Conservation (phyloP, 2,329 filamentous ascomycete species). For the Didymella pinodella region DNA sequence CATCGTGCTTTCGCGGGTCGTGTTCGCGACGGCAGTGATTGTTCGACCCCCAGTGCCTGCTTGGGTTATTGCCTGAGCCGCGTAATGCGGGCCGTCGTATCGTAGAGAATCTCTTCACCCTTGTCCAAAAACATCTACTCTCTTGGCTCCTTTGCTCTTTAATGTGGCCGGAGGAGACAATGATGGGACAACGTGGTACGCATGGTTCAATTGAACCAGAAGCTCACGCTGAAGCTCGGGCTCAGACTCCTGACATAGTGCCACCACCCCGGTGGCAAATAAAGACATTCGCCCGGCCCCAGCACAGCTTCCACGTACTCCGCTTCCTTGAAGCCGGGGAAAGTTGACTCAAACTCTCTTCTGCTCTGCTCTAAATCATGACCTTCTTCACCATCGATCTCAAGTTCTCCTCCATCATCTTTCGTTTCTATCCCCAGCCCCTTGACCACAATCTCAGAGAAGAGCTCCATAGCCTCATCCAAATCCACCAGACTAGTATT, state of each 20-base stretch:
- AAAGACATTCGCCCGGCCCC: conserved; percentile 81
- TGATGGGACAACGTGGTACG: no score
- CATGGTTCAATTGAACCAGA: conserved; percentile 70
- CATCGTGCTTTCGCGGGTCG: no score
- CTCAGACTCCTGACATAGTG: conserved; percentile 90
- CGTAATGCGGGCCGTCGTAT: no score
- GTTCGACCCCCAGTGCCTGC: no score
- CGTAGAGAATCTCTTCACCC: no score
- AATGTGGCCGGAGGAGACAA: no score
- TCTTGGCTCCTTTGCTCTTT: no score
- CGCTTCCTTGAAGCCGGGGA: conserved; percentile 65
- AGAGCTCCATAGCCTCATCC: conserved; percentile 67
- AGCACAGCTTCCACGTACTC: conserved; percentile 80
- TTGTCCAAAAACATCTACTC: no score
- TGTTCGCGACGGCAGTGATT: no score
- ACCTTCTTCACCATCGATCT: not conserved
- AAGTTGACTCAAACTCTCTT: conserved; percentile 45
- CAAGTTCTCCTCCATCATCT: conserved; percentile 27
- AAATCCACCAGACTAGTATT: conserved; percentile 88
- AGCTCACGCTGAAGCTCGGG: conserved; percentile 92
- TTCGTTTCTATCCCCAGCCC: conserved; percentile 11
- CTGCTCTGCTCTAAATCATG: not conserved
- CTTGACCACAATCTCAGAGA: conserved; percentile 31
- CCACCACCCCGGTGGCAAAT: conserved; percentile 97
- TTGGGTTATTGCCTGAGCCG: no score